phyloP scores from a whole-genome alignment of 2,329 filamentous ascomycete species.

The Colletotrichum theobromicola region DNA sequence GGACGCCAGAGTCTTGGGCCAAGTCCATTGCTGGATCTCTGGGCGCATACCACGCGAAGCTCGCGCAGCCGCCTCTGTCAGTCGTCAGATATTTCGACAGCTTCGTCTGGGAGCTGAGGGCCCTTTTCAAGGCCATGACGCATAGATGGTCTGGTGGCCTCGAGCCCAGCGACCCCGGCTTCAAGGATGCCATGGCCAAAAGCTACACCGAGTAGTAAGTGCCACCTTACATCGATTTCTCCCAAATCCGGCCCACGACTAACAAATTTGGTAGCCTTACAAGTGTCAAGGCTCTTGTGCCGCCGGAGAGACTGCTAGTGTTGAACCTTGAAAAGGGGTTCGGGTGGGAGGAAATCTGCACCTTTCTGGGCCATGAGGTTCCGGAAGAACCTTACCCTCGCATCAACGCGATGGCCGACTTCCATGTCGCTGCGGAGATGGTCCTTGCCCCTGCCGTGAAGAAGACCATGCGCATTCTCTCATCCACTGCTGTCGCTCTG shows the following conservation, averaged over 20 bases:
- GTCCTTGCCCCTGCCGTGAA: slow-evolving; percentile 12
- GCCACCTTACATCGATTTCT: too few relatives aligned
- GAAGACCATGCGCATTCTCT: slow-evolving; percentile 4
- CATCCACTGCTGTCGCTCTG: neutral
- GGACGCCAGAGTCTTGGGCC: slow-evolving; percentile 38
- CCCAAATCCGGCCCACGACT: neutral
- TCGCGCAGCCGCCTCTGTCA: slow-evolving; percentile 14
- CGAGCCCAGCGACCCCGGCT: neutral
- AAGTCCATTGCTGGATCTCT: slow-evolving; percentile 33
- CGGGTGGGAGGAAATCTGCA: slow-evolving; percentile 41
- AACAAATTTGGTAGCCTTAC: slow-evolving; percentile 22
- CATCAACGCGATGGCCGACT: slow-evolving; percentile 17
- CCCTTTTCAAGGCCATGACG: slow-evolving; percentile 9
- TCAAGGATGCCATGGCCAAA: slow-evolving; percentile 1
- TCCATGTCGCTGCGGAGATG: slow-evolving; percentile 15
- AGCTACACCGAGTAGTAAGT: slow-evolving; percentile 12
- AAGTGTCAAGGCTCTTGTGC: slow-evolving; percentile 27
- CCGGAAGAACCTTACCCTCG: slow-evolving; percentile 33
- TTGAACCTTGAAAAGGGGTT: slow-evolving; percentile 38
- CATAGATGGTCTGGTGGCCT: slow-evolving; percentile 13
- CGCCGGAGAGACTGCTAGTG: slow-evolving; percentile 30
- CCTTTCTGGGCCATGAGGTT: slow-evolving; percentile 32
- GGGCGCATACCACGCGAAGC: slow-evolving; percentile 11
- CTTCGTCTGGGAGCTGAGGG: slow-evolving; percentile 13
- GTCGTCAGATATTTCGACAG: slow-evolving; percentile 10